Percentiles rank a stretch among this genome's conserved stretches.
These are phyloP conservation scores for Entomortierella parvispora DNA, from an alignment of 192 early-diverging fungal species.

Conservation along the genomic window DNA sequence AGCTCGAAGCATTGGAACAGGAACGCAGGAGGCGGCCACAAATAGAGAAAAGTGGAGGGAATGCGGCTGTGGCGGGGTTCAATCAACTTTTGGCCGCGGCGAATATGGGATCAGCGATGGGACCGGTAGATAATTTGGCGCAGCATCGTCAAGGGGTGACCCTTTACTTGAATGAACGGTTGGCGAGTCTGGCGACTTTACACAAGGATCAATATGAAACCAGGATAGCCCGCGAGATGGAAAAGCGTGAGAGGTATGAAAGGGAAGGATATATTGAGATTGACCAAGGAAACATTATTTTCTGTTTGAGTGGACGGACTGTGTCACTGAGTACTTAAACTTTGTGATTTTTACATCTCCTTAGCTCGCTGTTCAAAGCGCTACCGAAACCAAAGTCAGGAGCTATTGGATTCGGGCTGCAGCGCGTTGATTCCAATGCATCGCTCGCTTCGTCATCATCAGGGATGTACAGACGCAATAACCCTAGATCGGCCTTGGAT, in stretches of 20 bases:
- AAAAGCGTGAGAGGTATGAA: conserved; percentile 67
- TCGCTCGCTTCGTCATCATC: no score
- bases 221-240: conserved; percentile 71
- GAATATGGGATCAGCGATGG: conserved; percentile 4
- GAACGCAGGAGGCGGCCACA: conserved; percentile 32
- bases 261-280: background rate
- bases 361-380: conserved; percentile 35
- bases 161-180: conserved; percentile 72
- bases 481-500: no score
- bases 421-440: background rate
- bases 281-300: background rate
- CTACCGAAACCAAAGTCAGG: conserved; percentile 27
- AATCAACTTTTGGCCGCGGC: conserved; percentile 25
- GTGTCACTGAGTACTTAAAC: background rate
- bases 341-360: background rate
- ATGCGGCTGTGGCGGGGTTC: conserved; percentile 10
- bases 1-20: conserved; percentile 42
- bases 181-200: conserved; percentile 71
- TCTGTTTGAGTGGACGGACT: background rate
- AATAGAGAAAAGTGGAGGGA: background rate
- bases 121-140: conserved; percentile 63
- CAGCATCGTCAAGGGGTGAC: conserved; percentile 75
- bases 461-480: no score
- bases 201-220: conserved; percentile 80
- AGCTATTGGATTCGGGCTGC: background rate